These are phyloP conservation scores for Trametes versicolor DNA, from an alignment of 1,284 basidiomycete genomes.

Conservation along the genomic window DNA sequence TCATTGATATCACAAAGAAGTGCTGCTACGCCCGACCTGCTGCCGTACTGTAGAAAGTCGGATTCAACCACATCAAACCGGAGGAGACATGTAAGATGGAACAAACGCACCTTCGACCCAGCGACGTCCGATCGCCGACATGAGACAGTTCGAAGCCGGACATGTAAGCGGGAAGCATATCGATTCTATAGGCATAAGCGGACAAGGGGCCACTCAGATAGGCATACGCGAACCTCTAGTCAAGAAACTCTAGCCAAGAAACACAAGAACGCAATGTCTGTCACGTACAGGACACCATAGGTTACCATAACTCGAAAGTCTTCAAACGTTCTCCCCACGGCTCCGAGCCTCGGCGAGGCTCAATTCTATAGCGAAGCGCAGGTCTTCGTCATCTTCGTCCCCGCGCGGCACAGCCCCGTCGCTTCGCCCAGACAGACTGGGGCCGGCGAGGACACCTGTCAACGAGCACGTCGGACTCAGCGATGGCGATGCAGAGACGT, in stretches of 20 bases:
- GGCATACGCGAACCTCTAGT: background rate
- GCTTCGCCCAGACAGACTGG: background rate
- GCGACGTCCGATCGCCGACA: no score
- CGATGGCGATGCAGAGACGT: slow-evolving; percentile 25
- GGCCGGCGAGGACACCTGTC: slow-evolving; percentile 6
- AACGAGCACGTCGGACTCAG: slow-evolving; percentile 26
- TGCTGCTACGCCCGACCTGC: no score
- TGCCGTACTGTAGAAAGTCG: background rate
- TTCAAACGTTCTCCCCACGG: slow-evolving; percentile 43
- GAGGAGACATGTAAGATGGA: background rate
- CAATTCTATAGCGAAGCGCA: slow-evolving; percentile 46
- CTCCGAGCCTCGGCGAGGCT: slow-evolving; percentile 47
- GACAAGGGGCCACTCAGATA: background rate
- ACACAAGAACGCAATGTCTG: background rate
- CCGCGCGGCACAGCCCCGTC: slow-evolving; percentile 5
- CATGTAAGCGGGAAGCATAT: background rate
- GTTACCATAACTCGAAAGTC: background rate
- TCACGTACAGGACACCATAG: slow-evolving; percentile 5
- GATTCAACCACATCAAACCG: background rate
- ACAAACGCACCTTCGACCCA: background rate
- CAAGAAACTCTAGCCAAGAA: background rate
- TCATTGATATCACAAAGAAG: no score
- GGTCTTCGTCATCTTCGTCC: slow-evolving; percentile 40
- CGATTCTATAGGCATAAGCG: background rate
- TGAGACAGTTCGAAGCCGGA: background rate